A percentile compares a stretch with the other conserved stretches of the same genome.
phyloP scores from a whole-genome alignment of 1,139 yeast genomes.

The Suhomyces chickasaworum region DNA sequence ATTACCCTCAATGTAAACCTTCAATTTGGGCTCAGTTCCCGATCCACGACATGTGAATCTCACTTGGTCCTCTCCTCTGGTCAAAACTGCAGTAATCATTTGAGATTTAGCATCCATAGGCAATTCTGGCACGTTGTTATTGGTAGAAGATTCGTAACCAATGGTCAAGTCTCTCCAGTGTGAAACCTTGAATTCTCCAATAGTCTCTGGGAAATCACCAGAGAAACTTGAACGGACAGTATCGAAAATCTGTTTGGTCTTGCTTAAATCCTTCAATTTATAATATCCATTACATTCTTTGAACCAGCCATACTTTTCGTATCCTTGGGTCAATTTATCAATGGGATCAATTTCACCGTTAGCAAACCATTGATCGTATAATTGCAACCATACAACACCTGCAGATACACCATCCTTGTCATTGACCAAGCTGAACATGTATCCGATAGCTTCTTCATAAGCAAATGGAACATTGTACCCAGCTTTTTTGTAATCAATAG shows the following conservation, averaged over 20 bases:
- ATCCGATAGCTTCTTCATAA: conserved; percentile 95
- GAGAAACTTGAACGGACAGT: conserved; percentile 45
- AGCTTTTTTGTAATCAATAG: conserved; percentile 64
- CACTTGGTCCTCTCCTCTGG: conserved; percentile 37
- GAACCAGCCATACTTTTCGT: conserved; percentile 70
- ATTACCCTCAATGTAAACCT: conserved; percentile 84
- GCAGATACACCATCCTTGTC: conserved; percentile 96
- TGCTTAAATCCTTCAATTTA: conserved; percentile 56
- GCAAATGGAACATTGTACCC: conserved; percentile 84
- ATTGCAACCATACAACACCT: conserved; percentile 72
- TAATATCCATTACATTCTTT: conserved; percentile 90
- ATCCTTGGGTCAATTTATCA: conserved; percentile 59
- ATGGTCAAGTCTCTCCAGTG: conserved; percentile 83
- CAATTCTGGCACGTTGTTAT: conserved; percentile 57
- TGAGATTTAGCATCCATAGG: conserved; percentile 76
- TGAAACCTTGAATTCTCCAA: conserved; percentile 57
- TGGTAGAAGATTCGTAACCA: conserved; percentile 76
- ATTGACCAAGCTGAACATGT: conserved; percentile 82
- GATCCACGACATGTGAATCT: conserved; percentile 90
- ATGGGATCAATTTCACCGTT: conserved; percentile 36
- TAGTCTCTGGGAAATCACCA: conserved; percentile 38
- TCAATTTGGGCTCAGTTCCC: conserved; percentile 95
- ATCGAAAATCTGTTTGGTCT: conserved; percentile 53
- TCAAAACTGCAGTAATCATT: conserved; percentile 73
- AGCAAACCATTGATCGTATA: conserved; percentile 55